phyloP scores from a whole-genome alignment of 2,329 filamentous ascomycete genomes.

The Neopestalotiopsis sp. region DNA sequence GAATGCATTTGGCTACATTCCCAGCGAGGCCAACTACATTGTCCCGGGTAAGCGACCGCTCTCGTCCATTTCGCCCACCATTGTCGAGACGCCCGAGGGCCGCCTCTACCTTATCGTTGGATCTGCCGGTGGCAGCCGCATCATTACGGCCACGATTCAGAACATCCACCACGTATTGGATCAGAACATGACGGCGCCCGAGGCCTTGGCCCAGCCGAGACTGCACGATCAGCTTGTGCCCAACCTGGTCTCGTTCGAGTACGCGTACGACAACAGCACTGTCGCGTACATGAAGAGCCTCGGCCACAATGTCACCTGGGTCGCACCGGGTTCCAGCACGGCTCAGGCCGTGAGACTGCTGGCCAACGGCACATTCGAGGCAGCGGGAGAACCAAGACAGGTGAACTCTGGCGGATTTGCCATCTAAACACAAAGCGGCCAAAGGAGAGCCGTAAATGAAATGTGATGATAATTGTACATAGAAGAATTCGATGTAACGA shows the following conservation, averaged over 20 bases:
- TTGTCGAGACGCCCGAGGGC: conserved; percentile 74
- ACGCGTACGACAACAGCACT: conserved; percentile 71
- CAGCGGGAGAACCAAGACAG: conserved; percentile 84
- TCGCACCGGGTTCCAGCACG: conserved; percentile 68
- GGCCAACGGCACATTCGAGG: conserved; percentile 73
- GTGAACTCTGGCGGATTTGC: conserved; percentile 71
- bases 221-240: conserved; percentile 86
- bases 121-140: conserved; percentile 81
- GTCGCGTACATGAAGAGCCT: conserved; percentile 68
- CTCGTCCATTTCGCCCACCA: conserved; percentile 78
- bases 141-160: conserved; percentile 84
- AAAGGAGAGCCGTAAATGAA: background rate
- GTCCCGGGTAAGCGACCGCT: conserved; percentile 78
- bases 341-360: conserved; percentile 75
- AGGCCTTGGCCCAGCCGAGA: conserved; percentile 72
- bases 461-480: background rate
- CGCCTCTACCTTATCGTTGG: conserved; percentile 76
- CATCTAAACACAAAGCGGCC: conserved; percentile 38
- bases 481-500: too few relatives aligned
- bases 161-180: conserved; percentile 78
- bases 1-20: conserved; percentile 80
- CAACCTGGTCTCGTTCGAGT: conserved; percentile 72
- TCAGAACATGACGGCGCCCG: conserved; percentile 60
- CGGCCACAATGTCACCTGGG: conserved; percentile 79
- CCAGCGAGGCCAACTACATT: conserved; percentile 77